phyloP scores from a whole-genome alignment of 257 asterid species.

The Cruciata laevipes region DNA sequence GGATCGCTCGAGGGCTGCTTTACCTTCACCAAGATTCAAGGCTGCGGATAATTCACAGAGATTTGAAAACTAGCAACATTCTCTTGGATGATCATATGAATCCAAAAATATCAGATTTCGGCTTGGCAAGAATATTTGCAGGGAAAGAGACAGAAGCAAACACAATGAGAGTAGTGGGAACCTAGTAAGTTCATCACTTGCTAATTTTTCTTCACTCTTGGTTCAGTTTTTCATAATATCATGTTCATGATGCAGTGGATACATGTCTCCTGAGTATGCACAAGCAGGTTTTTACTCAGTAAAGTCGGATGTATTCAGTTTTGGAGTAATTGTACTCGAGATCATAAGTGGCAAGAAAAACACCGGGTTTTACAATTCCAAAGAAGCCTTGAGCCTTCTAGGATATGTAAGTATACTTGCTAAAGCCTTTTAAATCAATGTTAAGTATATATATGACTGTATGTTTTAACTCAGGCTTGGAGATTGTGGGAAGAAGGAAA shows the following conservation, averaged over 20 bases:
- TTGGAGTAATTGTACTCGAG: not conserved
- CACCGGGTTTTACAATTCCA: not conserved
- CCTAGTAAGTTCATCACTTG: not conserved
- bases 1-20: slow-evolving; percentile 1
- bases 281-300: not conserved
- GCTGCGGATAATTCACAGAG: not conserved
- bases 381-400: not conserved
- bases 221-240: no score
- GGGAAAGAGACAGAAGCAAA: not conserved
- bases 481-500: not conserved
- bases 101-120: not conserved
- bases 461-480: not conserved
- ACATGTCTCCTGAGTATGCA: not conserved
- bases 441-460: not conserved
- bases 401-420: not conserved
- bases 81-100: not conserved
- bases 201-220: not conserved
- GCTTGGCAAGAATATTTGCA: not conserved
- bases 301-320: not conserved
- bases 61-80: not conserved
- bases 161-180: not conserved
- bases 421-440: not conserved
- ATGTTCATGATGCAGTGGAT: not conserved
- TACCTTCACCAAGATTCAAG: not conserved
- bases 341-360: not conserved